Evolutionary conservation across 208 protist species (phyloP).

Genomic region (Balamuthia mandrillaris): DNA sequence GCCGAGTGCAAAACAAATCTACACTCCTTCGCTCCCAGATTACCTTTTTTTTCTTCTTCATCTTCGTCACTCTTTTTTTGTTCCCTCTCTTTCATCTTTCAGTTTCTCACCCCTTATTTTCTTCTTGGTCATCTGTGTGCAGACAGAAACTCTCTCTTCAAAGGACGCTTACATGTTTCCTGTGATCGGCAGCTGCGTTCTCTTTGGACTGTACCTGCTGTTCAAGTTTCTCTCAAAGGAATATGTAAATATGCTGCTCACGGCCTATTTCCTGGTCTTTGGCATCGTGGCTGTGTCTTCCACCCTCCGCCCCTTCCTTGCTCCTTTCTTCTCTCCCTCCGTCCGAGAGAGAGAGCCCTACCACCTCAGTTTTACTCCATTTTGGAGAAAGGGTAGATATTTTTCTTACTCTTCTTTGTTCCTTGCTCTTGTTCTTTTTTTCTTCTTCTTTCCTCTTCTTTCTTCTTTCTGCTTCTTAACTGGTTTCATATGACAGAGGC

Average conservation of each 20-base stretch:
- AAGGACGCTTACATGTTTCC: constrained; percentile 69
- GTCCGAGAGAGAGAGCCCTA: neutral
- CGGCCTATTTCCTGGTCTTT: constrained; percentile 61
- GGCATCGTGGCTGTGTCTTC: constrained; percentile 53
- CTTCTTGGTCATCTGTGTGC: neutral
- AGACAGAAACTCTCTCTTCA: constrained; percentile 44
- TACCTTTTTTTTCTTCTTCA: too few relatives aligned
- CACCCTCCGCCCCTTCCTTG: neutral
- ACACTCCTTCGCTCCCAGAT: too few relatives aligned
- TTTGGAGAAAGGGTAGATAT: too few relatives aligned
- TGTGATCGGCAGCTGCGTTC: constrained; percentile 51
- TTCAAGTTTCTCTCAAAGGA: constrained; percentile 66
- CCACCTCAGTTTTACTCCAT: neutral
- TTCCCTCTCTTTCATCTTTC: too few relatives aligned
- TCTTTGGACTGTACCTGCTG: constrained; percentile 66
- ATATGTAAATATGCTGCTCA: constrained; percentile 62
- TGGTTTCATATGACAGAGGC: too few relatives aligned
- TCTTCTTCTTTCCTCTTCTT: neutral
- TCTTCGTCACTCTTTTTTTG: too few relatives aligned
- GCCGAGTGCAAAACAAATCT: too few relatives aligned
- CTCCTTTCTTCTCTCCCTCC: neutral
- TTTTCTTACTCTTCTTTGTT: too few relatives aligned
- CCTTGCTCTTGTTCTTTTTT: too few relatives aligned
- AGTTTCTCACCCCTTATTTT: neutral
- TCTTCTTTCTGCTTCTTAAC: too few relatives aligned